These are phyloP conservation scores for Xylariaceae sp. DNA, from an alignment of 2,329 filamentous ascomycete genomes.

Conservation along the genomic window DNA sequence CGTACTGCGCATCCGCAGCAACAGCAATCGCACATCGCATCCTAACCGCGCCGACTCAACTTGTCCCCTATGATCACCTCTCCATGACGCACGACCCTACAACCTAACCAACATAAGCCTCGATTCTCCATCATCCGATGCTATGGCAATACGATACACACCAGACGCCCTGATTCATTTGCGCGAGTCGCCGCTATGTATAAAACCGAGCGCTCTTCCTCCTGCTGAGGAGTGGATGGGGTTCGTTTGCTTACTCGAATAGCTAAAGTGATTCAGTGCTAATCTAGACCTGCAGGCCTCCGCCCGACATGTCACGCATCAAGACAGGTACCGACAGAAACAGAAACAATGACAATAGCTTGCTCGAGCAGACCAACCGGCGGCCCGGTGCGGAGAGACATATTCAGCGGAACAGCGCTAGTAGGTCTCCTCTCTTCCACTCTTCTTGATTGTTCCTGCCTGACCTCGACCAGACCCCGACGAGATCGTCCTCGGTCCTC, in stretches of 20 bases:
- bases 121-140: slow-evolving; percentile 13
- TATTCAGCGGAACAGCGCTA: slow-evolving; percentile 51
- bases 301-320: slow-evolving; percentile 41
- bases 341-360: slow-evolving; percentile 39
- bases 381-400: slow-evolving; percentile 50
- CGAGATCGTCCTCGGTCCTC: slow-evolving; percentile 81
- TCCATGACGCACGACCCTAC: no score
- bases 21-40: no score
- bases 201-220: slow-evolving; percentile 74
- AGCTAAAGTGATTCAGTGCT: neutral
- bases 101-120: no score
- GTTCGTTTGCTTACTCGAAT: slow-evolving; percentile 43
- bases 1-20: no score
- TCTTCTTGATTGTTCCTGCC: neutral
- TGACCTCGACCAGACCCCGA: slow-evolving; percentile 57
- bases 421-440: slow-evolving; percentile 36
- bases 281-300: slow-evolving; percentile 30
- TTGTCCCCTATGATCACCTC: no score
- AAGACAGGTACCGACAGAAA: slow-evolving; percentile 40
- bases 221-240: slow-evolving; percentile 96
- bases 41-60: no score
- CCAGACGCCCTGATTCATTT: slow-evolving; percentile 71
- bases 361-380: slow-evolving; percentile 47
- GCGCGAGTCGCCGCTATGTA: slow-evolving; percentile 76
- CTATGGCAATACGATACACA: slow-evolving; percentile 64